These are phyloP conservation scores for Metschnikowia peoriensis DNA, from an alignment of 805 yeast genomes.

Conservation along the genomic window DNA sequence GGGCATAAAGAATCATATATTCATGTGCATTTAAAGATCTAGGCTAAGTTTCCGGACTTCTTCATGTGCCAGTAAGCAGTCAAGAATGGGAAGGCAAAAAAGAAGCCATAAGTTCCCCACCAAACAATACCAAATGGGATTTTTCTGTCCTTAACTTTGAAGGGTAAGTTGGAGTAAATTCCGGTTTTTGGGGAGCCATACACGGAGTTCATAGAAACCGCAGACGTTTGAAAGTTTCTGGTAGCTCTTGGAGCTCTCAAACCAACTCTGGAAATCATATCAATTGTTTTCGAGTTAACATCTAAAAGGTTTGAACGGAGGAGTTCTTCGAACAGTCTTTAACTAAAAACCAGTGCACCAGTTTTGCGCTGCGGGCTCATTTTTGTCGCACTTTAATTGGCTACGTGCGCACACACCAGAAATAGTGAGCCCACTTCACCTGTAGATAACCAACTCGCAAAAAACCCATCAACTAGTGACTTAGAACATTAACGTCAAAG, in stretches of 20 bases:
- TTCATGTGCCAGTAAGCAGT: constrained; percentile 78
- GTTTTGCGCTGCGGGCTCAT: not conserved
- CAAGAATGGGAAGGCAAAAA: constrained; percentile 62
- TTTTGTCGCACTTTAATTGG: constrained; percentile 16
- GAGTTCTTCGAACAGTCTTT: not conserved
- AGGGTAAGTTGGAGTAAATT: constrained; percentile 89
- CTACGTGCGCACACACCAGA: not conserved
- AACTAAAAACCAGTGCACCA: constrained; percentile 5
- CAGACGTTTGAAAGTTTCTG: constrained; percentile 48
- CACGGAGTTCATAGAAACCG: constrained; percentile 33
- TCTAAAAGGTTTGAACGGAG: not conserved
- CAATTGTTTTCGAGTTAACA: not conserved
- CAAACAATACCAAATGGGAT: constrained; percentile 83
- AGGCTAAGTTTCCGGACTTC: constrained; percentile 64
- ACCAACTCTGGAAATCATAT: constrained; percentile 28
- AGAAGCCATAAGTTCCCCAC: constrained; percentile 60
- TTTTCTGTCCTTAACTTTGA: constrained; percentile 90
- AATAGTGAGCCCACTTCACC: constrained; percentile 8
- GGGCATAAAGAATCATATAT: not conserved
- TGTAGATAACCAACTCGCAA: constrained; percentile 8
- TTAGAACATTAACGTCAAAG: constrained; percentile 13
- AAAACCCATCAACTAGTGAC: not conserved
- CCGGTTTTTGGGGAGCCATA: constrained; percentile 52
- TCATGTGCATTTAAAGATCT: constrained; percentile 3
- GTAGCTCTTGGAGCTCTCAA: constrained; percentile 18